A percentile compares a stretch with the other conserved stretches of the same genome.
phyloP scores from a whole-genome alignment of 108 stramenopile genomes.

The Cyclotella sp. region DNA sequence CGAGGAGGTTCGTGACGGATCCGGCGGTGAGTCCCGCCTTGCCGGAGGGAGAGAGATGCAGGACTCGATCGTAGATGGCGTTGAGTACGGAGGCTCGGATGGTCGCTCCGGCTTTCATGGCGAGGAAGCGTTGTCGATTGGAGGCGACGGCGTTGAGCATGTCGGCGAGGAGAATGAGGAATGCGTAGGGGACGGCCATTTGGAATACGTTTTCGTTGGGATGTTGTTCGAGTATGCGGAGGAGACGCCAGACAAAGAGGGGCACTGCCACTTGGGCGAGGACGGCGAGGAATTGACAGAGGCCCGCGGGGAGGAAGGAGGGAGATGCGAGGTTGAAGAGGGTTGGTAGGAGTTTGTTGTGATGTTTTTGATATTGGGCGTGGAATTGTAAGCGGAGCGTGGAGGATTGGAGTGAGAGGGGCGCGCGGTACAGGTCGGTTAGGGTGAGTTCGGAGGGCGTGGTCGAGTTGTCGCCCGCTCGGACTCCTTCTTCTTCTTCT shows the following conservation, averaged over 20 bases:
- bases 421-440: constrained; percentile 2
- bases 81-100: constrained; percentile 64
- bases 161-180: constrained; percentile 54
- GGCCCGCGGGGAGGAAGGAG: constrained; percentile 72
- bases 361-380: neutral
- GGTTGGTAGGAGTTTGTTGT: constrained; percentile 18
- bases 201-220: constrained; percentile 37
- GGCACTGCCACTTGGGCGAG: constrained; percentile 73
- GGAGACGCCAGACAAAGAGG: constrained; percentile 70
- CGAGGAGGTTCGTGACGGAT: constrained; percentile 76
- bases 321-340: constrained; percentile 65
- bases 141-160: constrained; percentile 66
- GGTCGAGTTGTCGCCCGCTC: no score
- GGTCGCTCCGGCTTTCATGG: constrained; percentile 66
- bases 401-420: constrained; percentile 19
- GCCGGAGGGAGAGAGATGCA: constrained; percentile 71
- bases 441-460: no score
- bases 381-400: constrained; percentile 24
- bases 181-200: constrained; percentile 55
- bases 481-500: no score
- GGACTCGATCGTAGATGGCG: constrained; percentile 64
- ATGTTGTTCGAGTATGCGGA: constrained; percentile 66
- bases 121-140: constrained; percentile 77
- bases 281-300: constrained; percentile 74
- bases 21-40: constrained; percentile 71